A percentile compares a stretch with the other conserved stretches of the same genome.
Evolutionary conservation across 2,329 filamentous ascomycete genomes (phyloP).

Genomic region (Leptographium procerum): DNA sequence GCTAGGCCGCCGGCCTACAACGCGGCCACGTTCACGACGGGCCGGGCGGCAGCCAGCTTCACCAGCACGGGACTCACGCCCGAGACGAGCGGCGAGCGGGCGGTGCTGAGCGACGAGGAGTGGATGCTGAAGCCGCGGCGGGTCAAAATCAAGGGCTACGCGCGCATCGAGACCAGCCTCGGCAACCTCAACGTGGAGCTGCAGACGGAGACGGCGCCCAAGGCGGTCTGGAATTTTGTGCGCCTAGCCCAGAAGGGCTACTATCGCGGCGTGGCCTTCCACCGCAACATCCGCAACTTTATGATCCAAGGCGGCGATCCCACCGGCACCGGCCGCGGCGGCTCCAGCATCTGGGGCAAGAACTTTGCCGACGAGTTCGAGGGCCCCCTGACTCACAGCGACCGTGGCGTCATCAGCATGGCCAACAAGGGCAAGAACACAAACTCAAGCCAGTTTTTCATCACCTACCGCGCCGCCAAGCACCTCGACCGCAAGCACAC

Average conservation of each 20-base stretch:
- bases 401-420: slow-evolving; percentile 77
- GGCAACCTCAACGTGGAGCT: slow-evolving; percentile 83
- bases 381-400: slow-evolving; percentile 73
- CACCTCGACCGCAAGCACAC: slow-evolving; percentile 95
- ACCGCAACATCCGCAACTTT: slow-evolving; percentile 89
- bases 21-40: slow-evolving; percentile 81
- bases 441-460: slow-evolving; percentile 91
- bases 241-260: slow-evolving; percentile 80
- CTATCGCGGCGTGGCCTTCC: slow-evolving; percentile 74
- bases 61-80: slow-evolving; percentile 91
- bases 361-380: slow-evolving; percentile 92
- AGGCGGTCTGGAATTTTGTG: slow-evolving; percentile 95
- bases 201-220: slow-evolving; percentile 80
- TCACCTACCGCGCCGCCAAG: slow-evolving; percentile 72
- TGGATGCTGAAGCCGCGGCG: slow-evolving; percentile 89
- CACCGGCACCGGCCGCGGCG: slow-evolving; percentile 83
- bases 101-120: slow-evolving; percentile 82
- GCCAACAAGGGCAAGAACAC: slow-evolving; percentile 98
- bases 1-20: slow-evolving; percentile 53
- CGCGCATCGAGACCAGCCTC: slow-evolving; percentile 73
- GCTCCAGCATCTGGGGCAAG: slow-evolving; percentile 83
- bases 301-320: slow-evolving; percentile 98
- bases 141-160: slow-evolving; percentile 84
- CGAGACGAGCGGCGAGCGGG: slow-evolving; percentile 77
- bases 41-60: slow-evolving; percentile 83